A percentile compares a stretch with the other conserved stretches of the same genome.
Conservation (phyloP, 2,329 filamentous ascomycete genomes). For the Aquanectria penicillioides region DNA sequence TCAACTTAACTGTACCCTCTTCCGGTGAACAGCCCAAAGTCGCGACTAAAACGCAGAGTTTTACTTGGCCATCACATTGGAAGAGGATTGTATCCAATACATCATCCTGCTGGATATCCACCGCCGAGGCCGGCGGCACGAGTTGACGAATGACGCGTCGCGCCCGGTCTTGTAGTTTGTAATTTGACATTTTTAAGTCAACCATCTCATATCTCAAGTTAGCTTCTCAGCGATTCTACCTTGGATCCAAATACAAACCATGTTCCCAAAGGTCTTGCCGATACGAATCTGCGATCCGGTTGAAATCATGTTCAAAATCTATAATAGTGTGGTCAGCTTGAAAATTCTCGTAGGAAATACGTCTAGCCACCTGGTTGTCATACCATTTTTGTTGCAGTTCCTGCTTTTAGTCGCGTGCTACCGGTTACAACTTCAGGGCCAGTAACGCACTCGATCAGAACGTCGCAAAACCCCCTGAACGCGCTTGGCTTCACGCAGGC, state of each 20-base stretch:
- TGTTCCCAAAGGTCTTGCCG: conserved; percentile 27
- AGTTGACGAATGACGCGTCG: neutral
- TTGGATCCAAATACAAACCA: no score
- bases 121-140: conserved; percentile 11
- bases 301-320: conserved; percentile 29
- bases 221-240: no score
- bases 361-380: neutral
- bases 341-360: neutral
- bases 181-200: conserved; percentile 12
- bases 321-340: neutral
- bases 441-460: conserved; percentile 14
- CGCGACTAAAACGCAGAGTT: conserved; percentile 17
- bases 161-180: conserved; percentile 7
- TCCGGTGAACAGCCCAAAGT: conserved; percentile 8
- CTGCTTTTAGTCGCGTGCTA: conserved; percentile 12
- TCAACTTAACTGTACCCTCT: neutral
- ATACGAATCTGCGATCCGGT: conserved; percentile 23
- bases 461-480: neutral
- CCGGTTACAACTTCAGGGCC: conserved; percentile 13
- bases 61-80: conserved; percentile 22
- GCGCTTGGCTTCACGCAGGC: conserved; percentile 10
- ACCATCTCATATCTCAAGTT: conserved; percentile 6
- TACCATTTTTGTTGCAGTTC: conserved; percentile 19
- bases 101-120: conserved; percentile 6
- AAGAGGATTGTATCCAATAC: conserved; percentile 11